Evolutionary conservation across 2,329 filamentous ascomycete species (phyloP), one percentile per base, ranked within the genome.

Genomic region (Amesomyces nigricolor): DNA sequence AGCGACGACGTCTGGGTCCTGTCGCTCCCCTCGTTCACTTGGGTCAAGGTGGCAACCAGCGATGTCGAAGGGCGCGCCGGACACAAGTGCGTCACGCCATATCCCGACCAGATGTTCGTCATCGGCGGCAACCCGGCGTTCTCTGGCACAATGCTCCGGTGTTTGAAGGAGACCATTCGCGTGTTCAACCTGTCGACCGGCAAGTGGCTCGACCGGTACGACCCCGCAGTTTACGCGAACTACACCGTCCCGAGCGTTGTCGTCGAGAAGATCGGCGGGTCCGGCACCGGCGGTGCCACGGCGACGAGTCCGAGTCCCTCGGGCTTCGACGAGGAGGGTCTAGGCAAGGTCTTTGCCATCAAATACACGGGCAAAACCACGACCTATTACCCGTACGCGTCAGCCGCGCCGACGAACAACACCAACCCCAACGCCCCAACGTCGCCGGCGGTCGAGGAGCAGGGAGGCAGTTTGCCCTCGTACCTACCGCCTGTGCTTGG

Each of bases 91-190:
- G 82, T 91, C 62, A 80, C 81, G 63, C 80, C 81, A 1, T 92
- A 89, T 71, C 86, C 90, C 14, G 84, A 86, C 56, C 89, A 92
- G 68, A 91, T 95, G 84, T 76, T 94, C 59, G 78, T 86, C 7
- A 75, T 92, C 13, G 89, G 89, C 26, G 89, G 89, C 10, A 86
- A 82, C 60, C 69, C 72, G 1, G 43, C 75, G 5, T 40, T 63
- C 1, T 16, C 64, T 1, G 72, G 69, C 1, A 29, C 13, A 1
- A 42, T 46, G 0, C 54, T 65, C 0, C 59, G 57, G 0, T 87
- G 83, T 55, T 67, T 87, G 1, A 70, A 73, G 2, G 73, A 75
- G n/a, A 72, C 79, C 1, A 69, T 88, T 37, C 75, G 82, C 45
- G 78, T 89, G 26, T 92, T 90, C 72, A 91, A 95, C 65, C 73